Conservation (phyloP, 2,329 filamentous ascomycete species). For the Emmonsiellopsis sp. region DNA sequence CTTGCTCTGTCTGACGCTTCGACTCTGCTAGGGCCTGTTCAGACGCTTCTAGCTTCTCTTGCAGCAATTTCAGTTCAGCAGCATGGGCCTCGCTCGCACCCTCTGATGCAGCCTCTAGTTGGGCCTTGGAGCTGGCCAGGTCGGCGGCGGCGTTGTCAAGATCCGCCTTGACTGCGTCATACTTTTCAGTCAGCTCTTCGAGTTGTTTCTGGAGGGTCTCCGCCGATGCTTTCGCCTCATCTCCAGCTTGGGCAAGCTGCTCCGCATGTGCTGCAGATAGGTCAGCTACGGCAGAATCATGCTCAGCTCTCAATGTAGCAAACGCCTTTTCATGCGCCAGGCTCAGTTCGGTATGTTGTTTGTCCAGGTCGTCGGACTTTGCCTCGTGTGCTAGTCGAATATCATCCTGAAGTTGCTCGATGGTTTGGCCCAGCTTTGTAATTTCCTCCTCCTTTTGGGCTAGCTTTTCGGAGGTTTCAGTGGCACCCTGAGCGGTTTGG, state of each 20-base stretch:
- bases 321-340: slow-evolving; percentile 9
- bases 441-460: slow-evolving; percentile 28
- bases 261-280: slow-evolving; percentile 8
- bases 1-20: slow-evolving; percentile 10
- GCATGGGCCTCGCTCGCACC: slow-evolving; percentile 6
- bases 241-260: slow-evolving; percentile 12
- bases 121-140: slow-evolving; percentile 6
- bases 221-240: slow-evolving; percentile 9
- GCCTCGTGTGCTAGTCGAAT: slow-evolving; percentile 15
- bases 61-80: slow-evolving; percentile 11
- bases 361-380: slow-evolving; percentile 8
- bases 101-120: slow-evolving; percentile 6
- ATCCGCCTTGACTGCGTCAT: slow-evolving; percentile 5
- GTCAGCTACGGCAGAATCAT: slow-evolving; percentile 10
- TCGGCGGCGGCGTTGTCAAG: slow-evolving; percentile 10
- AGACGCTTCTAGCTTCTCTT: slow-evolving; percentile 15
- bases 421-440: slow-evolving; percentile 23
- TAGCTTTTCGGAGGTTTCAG: slow-evolving; percentile 15
- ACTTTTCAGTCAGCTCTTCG: slow-evolving; percentile 8
- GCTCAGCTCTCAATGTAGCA: slow-evolving; percentile 12
- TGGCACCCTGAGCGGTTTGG: slow-evolving; percentile 16
- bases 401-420: slow-evolving; percentile 26
- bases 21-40: slow-evolving; percentile 12
- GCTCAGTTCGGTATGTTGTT: slow-evolving; percentile 7
- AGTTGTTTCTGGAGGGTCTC: slow-evolving; percentile 10